Base-by-base conservation (phyloP, 352 stramenopile genomes). In the Pythium insidiosum region DNA sequence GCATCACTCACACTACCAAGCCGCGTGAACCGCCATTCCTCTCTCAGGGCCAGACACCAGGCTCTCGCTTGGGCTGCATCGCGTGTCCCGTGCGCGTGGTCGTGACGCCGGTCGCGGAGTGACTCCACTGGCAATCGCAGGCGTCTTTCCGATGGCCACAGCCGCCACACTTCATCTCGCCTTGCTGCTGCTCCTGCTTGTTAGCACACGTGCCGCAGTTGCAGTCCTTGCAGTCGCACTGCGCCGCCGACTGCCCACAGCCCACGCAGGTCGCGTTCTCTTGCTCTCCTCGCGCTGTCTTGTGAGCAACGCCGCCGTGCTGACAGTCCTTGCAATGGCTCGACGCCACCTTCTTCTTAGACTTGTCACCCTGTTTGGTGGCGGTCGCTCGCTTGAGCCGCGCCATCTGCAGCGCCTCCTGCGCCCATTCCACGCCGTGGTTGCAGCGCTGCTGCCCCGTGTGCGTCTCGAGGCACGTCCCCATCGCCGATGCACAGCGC, bases 371-470 rank as follows among this genome's bases (percentile, higher is more conserved):
- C 16, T 61, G 61, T 33, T 71, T 48, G n/a, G 50, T 16, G 4
- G 58, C 48, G 0, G 49, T 62, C 24, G 36, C 60, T 16, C 68
- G 71, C 54, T 84, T 84, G 18, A 98, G 55, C 34, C 93, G 66
- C 6, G 91, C 94, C 87, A 98, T 97, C 66, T 88, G 66, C 16
- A 88, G 46, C 22, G 73, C 75, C 19, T 74, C 79, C 35, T 84
- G 68, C 0, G 75, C 75, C 70, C 68, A 85, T 25, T 72, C 53
- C 1, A 82, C 65, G 4, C 68, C 74, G 47, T 74, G 56, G 56
- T 64, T 84, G 47, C 66, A 74, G 40, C 58, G 61, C 35, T 66
- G 45, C 22, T 24, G 46, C 24, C 66, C 44, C n/a, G 57, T 20
- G 9, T 53, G 22, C 24, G 29, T n/a, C 6, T 39, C 41, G 5